Evolutionary conservation across 2,329 filamentous ascomycete species (phyloP).

Genomic region (Microsporum ferrugineum): DNA sequence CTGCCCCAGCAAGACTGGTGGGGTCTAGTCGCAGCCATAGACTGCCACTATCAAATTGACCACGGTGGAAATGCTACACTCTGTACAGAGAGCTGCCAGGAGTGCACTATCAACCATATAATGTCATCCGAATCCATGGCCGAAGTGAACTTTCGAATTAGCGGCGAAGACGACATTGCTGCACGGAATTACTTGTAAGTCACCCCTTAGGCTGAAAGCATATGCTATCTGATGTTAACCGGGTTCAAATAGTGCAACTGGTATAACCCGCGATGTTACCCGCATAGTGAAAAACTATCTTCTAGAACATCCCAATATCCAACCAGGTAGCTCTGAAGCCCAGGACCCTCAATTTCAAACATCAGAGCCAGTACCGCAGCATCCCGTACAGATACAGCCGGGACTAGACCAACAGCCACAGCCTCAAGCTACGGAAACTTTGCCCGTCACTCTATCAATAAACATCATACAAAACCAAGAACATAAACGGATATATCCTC

Average conservation of each 20-base stretch:
- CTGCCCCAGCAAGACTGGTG: conserved; percentile 33
- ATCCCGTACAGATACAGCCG: not conserved
- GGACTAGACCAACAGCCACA: conserved; percentile 1
- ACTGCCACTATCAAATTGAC: conserved; percentile 33
- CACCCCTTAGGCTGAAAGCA: not conserved
- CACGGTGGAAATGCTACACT: conserved; percentile 26
- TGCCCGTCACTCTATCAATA: conserved; percentile 20
- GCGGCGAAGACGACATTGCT: conserved; percentile 21
- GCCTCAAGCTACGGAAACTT: not conserved
- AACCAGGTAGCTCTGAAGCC: conserved; percentile 7
- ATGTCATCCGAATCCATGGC: conserved; percentile 24
- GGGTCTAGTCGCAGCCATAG: conserved; percentile 34
- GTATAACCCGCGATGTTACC: conserved; percentile 32
- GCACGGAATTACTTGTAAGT: conserved; percentile 34
- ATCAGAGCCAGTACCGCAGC: not conserved
- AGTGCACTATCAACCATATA: conserved; percentile 28
- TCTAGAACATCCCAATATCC: not conserved
- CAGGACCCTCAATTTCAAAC: conserved; percentile 20
- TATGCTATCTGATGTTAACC: conserved; percentile 10
- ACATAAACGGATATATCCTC: conserved; percentile 29
- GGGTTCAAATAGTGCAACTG: conserved; percentile 26
- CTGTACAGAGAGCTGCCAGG: conserved; percentile 25
- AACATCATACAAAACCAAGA: conserved; percentile 27
- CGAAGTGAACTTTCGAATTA: conserved; percentile 28
- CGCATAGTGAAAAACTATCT: conserved; percentile 32